Evolutionary conservation across 371 early-diverging fungal species (phyloP).

Genomic region (Lichtheimia ornata): DNA sequence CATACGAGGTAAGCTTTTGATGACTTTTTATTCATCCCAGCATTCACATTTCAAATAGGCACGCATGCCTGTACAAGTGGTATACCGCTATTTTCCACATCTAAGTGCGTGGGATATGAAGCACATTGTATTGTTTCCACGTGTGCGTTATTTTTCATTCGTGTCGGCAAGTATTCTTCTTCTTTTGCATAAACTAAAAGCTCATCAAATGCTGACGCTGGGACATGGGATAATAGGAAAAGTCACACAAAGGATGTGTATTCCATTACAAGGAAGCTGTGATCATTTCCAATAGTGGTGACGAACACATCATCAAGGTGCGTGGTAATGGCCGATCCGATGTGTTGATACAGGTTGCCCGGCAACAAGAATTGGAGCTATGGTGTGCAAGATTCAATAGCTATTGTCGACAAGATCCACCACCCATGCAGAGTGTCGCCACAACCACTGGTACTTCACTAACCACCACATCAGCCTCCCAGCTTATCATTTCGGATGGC

Average conservation of each 20-base stretch:
- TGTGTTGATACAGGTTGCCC: conserved; percentile 51
- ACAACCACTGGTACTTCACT: too few relatives aligned
- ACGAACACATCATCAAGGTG: conserved; percentile 46
- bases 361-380: conserved; percentile 41
- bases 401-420: background rate
- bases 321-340: conserved; percentile 38
- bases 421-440: too few relatives aligned
- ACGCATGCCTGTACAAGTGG: conserved; percentile 47
- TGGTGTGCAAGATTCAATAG: conserved; percentile 47
- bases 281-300: conserved; percentile 30
- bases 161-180: conserved; percentile 25
- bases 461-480: too few relatives aligned
- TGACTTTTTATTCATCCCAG: too few relatives aligned
- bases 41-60: background rate
- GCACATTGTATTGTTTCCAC: conserved; percentile 51
- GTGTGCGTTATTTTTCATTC: conserved; percentile 55
- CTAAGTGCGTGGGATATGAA: conserved; percentile 62
- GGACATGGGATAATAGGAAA: conserved; percentile 22
- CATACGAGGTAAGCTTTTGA: conserved; percentile 7
- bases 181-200: background rate
- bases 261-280: conserved; percentile 47
- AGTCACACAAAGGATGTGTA: conserved; percentile 33
- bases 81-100: conserved; percentile 47
- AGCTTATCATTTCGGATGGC: too few relatives aligned
- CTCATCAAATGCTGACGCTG: too few relatives aligned